phyloP scores from a whole-genome alignment of 805 yeast genomes.

The Kazachstania africana region DNA sequence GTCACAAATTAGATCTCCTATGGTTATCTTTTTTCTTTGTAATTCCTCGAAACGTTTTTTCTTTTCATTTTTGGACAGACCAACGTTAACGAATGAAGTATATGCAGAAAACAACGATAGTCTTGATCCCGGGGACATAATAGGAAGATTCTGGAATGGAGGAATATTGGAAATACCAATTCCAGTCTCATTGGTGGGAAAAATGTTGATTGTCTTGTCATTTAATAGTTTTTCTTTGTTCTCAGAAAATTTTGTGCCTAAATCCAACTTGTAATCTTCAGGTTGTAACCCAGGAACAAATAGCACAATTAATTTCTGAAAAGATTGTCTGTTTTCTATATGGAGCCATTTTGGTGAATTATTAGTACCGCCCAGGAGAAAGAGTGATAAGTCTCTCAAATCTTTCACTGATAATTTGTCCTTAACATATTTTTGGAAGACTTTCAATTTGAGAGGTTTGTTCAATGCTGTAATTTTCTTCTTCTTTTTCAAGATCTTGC shows the following conservation, averaged over 20 bases:
- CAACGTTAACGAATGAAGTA: conserved; percentile 44
- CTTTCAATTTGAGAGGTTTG: conserved; percentile 24
- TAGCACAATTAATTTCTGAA: conserved; percentile 46
- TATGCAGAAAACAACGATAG: conserved; percentile 43
- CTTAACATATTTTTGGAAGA: conserved; percentile 16
- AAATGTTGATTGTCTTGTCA: conserved; percentile 3
- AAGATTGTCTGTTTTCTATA: conserved; percentile 34
- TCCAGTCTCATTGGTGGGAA: too few species aligned
- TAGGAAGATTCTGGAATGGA: conserved; percentile 30
- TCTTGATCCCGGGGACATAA: conserved; percentile 56
- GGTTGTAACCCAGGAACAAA: conserved; percentile 54
- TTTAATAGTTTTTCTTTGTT: conserved; percentile 1
- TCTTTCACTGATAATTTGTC: conserved; percentile 29
- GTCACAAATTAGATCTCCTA: conserved; percentile 44
- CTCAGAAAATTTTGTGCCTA: conserved; percentile 6
- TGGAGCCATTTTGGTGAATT: conserved; percentile 39
- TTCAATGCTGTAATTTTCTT: conserved; percentile 20
- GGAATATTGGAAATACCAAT: conserved; percentile 4
- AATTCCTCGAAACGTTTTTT: conserved; percentile 25
- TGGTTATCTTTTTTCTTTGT: conserved; percentile 26
- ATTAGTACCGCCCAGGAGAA: conserved; percentile 30
- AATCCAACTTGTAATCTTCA: conserved; percentile 28
- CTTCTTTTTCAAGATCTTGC: conserved; percentile 20
- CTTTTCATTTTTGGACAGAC: conserved; percentile 46
- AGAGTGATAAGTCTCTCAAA: conserved; percentile 36